Base-by-base conservation (phyloP, 108 stramenopile species). In the Nitzschia palea region DNA sequence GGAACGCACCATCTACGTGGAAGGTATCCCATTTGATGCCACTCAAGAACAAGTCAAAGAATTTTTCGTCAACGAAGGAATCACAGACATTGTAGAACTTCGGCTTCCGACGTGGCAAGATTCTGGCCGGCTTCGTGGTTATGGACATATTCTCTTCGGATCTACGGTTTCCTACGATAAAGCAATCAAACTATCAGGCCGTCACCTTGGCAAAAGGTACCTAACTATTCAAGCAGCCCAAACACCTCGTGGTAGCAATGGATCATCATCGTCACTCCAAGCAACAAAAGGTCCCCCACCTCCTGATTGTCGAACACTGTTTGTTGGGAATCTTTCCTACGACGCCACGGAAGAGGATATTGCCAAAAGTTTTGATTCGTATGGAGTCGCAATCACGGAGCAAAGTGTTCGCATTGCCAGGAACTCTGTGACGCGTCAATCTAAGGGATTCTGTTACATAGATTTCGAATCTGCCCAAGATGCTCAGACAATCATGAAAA, bases 31-130 rank as follows among this genome's bases (percentile, higher is more conserved):
- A 27, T 98, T 87, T 74, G 80, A 80, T 22, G 74, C 74, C 28
- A 75, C 76, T 6, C 87, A 82, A 31, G 84, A 85, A 0, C 84
- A 94, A 30, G 78, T 98, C 0, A 72, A 75, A 14, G 69, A 52
- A 23, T 96, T 95, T 72, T 96, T 98, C 73, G 57, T 53, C 28
- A 75, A 81, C 23, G 37, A 47, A 15, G 64, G 66, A 12, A 73
- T 78, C 43, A 64, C 76, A 26, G 83, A 92, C 47, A 74, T 98
- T 58, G 30, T 79, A 20, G 81, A 88, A 26, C 33, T 96, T 45
- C 78, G 97, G n/a, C 71, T 98, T 26, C 95, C 97, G 14, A 80
- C 81, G 18, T 93, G 91, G 95, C 96, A 97, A 62, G 97, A 98
- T 82, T 86, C 94, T 3, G 95, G 96, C 3, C 70, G 95, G 44